phyloP scores from a whole-genome alignment of 306 rosid species.

The Herpetospermum pedunculosum region DNA sequence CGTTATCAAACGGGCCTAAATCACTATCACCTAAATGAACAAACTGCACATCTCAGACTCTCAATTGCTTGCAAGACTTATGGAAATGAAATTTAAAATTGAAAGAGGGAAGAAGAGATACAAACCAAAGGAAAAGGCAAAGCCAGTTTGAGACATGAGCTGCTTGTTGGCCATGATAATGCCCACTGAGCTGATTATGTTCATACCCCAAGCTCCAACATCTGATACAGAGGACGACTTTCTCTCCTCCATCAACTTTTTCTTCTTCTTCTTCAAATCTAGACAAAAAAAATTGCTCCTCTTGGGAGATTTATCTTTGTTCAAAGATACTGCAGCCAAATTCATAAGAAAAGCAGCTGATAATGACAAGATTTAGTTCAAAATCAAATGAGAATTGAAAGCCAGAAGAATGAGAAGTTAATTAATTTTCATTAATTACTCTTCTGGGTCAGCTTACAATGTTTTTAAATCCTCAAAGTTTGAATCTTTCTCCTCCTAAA shows the following conservation, averaged over 20 bases:
- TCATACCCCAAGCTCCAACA: conserved; percentile 51
- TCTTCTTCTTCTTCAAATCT: conserved; percentile 3
- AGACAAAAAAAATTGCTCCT: not conserved
- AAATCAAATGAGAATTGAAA: not conserved
- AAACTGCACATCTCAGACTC: not conserved
- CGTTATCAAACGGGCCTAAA: not conserved
- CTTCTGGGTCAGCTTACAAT: not conserved
- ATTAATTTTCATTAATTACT: not conserved
- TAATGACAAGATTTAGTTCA: not conserved
- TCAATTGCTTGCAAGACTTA: not conserved
- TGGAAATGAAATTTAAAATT: not conserved
- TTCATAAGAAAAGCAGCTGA: not conserved
- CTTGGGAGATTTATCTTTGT: not conserved
- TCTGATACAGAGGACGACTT: conserved; percentile 25
- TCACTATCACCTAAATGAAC: not conserved
- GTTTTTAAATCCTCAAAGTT: not conserved
- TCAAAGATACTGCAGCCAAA: not conserved
- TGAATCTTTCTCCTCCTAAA: not conserved
- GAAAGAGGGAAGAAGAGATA: not conserved
- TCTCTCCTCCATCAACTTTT: conserved; percentile 20
- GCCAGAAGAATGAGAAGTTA: not conserved
- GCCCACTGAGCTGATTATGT: conserved; percentile 47
- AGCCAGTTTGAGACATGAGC: conserved; percentile 41
- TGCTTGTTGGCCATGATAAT: conserved; percentile 50
- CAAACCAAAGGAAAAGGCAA: conserved; percentile 39